A percentile compares a stretch with the other conserved stretches of the same genome.
Conservation (phyloP, 2,329 filamentous ascomycete genomes). For the Emmonsia crescens region DNA sequence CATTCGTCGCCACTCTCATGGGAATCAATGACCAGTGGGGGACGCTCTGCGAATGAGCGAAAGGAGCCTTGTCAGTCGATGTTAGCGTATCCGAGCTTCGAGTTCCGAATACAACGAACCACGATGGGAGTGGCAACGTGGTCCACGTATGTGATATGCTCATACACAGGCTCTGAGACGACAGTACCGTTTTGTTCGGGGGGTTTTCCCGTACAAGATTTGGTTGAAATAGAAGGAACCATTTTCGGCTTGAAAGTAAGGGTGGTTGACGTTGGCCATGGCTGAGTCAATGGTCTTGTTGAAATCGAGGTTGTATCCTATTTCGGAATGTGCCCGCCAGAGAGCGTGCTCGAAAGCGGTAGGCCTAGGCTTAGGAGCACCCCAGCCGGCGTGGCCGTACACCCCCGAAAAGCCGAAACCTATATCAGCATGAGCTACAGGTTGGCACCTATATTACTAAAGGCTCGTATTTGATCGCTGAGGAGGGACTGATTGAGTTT, state of each 20-base stretch:
- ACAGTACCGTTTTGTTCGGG: neutral
- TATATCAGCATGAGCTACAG: neutral
- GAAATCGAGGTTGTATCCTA: neutral
- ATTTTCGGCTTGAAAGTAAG: neutral
- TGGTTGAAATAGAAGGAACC: neutral
- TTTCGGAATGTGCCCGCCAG: neutral
- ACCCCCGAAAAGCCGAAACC: neutral
- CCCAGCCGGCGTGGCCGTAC: neutral
- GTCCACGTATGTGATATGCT: too few relatives aligned
- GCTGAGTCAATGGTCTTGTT: neutral
- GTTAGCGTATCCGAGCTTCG: neutral
- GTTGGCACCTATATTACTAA: neutral
- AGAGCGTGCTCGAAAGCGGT: neutral
- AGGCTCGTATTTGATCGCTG: neutral
- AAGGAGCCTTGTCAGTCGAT: neutral
- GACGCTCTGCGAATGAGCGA: neutral
- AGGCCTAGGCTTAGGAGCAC: neutral
- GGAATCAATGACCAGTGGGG: neutral
- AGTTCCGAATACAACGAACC: conserved; percentile 1
- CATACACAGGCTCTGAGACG: neutral
- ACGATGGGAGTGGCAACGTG: neutral
- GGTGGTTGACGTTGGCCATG: neutral
- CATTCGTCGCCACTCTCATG: neutral
- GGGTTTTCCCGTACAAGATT: neutral
- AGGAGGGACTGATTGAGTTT: neutral